Evolutionary conservation across 306 rosid species (phyloP), one percentile per base, ranked within the genome.

Genomic region (Senna siamea): DNA sequence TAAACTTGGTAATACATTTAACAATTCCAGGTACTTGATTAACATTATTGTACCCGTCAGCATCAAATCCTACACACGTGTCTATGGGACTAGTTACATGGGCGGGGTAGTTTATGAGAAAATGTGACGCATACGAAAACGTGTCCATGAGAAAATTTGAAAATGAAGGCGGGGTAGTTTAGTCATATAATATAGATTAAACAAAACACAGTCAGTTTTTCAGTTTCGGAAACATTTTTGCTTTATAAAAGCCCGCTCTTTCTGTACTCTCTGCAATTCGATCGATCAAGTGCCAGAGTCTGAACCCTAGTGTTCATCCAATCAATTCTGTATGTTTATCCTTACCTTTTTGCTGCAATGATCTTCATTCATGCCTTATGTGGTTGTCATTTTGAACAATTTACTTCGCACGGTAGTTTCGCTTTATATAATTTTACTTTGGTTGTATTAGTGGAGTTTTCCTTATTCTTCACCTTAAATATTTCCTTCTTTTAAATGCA

Each of bases 91-190:
- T 9, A 1, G 26, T 26, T 0, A 26, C 56, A 2, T 26, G 71
- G 55, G 56, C 15, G 14, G 20, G 7, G 20, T 23, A 22, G 54
- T 54, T 38, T 22, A 48, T 19, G 3, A 2, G 32, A 7, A 22
- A 22, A 43, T 12, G 70, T 15, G 2, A 66, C 44, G 55, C 37
- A 66, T 26, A 46, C 15, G 9, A n/a, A 13, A 5, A 22, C 0
- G 51, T 63, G 19, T 63, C 30, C 69, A 22, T 59, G 34, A 6
- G 40, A 17, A 48, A 48, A 67, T 30, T 34, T 35, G 53, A 67
- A 75, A 48, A 28, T 66, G 41, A 43, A 71, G 14, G 73, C n/a
- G 74, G 76, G 81, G 78, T 47, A 66, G 65, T 56, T 79, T 66
- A 30, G 72, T 84, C 80, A 66, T 17, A 51, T 44, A n/a, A 66